Evolutionary conservation across 169 alveolate genomes (phyloP).

Genomic region (Plasmodium fragile): DNA sequence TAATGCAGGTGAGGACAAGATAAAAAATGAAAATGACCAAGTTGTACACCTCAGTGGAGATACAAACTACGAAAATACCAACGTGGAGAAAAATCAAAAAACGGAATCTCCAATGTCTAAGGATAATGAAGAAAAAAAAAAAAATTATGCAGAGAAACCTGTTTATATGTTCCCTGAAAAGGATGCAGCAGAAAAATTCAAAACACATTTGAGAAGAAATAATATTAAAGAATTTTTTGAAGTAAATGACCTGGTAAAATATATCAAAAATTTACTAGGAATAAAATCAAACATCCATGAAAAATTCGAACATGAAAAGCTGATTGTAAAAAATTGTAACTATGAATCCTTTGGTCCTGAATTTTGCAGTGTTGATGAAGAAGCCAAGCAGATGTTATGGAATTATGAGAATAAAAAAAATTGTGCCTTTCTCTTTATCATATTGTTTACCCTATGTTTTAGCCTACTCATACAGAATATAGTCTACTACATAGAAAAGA

Average conservation of each 20-base stretch:
- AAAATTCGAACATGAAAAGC: conserved; percentile 50
- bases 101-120: background rate
- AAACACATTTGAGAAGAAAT: conserved; percentile 40
- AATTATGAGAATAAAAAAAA: conserved; percentile 77
- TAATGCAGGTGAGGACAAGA: background rate
- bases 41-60: background rate
- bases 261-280: conserved; percentile 58
- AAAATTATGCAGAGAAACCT: conserved; percentile 25
- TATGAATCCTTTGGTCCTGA: conserved; percentile 83
- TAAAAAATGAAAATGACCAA: background rate
- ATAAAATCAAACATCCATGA: conserved; percentile 77
- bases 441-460: conserved; percentile 78
- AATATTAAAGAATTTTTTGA: conserved; percentile 56
- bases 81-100: background rate
- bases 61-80: background rate
- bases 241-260: conserved; percentile 49
- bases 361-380: conserved; percentile 79
- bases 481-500: conserved; percentile 78
- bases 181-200: background rate
- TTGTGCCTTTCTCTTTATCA: conserved; percentile 76
- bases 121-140: background rate
- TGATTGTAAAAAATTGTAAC: conserved; percentile 79
- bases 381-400: conserved; percentile 79
- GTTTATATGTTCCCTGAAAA: background rate
- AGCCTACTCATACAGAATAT: conserved; percentile 77